These are phyloP conservation scores for Plantago lanceolata DNA, from an alignment of 305 asterid species.

Conservation along the genomic window DNA sequence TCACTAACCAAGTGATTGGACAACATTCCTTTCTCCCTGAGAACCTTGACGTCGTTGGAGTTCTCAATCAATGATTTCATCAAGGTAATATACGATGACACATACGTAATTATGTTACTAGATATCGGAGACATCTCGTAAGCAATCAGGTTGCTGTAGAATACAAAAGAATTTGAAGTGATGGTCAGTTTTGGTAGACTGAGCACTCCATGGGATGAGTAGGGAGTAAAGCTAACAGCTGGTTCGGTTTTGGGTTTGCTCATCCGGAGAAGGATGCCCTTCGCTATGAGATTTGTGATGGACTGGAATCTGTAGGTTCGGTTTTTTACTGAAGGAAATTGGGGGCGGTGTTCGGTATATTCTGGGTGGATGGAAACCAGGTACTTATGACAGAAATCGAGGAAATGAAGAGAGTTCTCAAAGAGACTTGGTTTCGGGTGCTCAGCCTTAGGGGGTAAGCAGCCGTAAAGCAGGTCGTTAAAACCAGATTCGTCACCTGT, in stretches of 20 bases:
- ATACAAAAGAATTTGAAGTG: neutral
- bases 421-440: too few species aligned
- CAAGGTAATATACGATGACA: too few species aligned
- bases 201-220: neutral
- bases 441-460: too few species aligned
- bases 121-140: conserved; percentile 7
- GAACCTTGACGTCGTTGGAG: neutral
- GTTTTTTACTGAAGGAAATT: too few species aligned
- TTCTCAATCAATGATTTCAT: neutral
- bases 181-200: neutral
- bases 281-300: neutral
- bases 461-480: too few species aligned
- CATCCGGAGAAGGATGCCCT: neutral
- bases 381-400: too few species aligned
- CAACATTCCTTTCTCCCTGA: neutral
- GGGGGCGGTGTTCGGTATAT: too few species aligned
- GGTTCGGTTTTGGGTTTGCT: neutral
- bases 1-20: neutral
- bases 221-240: neutral
- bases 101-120: too few species aligned
- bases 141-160: neutral
- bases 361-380: too few species aligned
- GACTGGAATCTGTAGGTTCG: neutral
- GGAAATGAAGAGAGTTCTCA: too few species aligned
- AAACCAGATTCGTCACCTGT: too few species aligned